Base-by-base conservation (phyloP, 2,329 filamentous ascomycete genomes). In the Epicoccum sorghinum region DNA sequence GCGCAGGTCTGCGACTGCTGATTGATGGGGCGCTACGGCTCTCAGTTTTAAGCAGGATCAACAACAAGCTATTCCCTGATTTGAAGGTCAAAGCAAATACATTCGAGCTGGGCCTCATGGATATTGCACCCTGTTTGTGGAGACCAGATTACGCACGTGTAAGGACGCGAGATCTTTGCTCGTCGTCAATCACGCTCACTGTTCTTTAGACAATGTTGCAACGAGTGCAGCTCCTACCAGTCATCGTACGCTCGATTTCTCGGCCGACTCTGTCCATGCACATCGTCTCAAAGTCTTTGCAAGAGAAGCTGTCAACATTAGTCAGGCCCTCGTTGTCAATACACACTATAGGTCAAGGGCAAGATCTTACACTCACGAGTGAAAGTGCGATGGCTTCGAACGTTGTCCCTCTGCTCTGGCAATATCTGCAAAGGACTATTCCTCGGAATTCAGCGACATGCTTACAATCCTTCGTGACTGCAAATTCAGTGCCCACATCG, bases 81-180 rank as follows among this genome's bases (percentile, higher is more conserved):
- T 38, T 75, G 7, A 72, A 67, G 23, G 39, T 76, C 13, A 68
- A 62, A 45, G 66, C 68, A 25, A 74, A 60, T 23, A 71, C 71
- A 12, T 71, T 71, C 9, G 58, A 65, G 22, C 57, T 65, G 33
- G 67, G 67, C 37, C 66, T 81, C 3, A 64, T 71, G 33, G 67
- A 74, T 33, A 46, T 79, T 5, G 73, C 71, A 33, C 78, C 79
- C 3, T 54, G 64, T 4, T 39, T 79, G 25, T 81, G 74, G 73
- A 71, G 68, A 41, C 71, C 73, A 6, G 72, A 68, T 6, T 75
- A 76, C 55, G 57, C 75, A 14, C 50, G 52, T 14, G 72, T 76
- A 64, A 37, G 55, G 37, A 12, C 1, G 2, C 36, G 7, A 24
- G 10, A 7, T 64, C 5, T 48, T 55, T 7, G 38, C 14, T 22